phyloP scores from a whole-genome alignment of 495 filamentous ascomycete genomes.

The Aspergillus leporis region DNA sequence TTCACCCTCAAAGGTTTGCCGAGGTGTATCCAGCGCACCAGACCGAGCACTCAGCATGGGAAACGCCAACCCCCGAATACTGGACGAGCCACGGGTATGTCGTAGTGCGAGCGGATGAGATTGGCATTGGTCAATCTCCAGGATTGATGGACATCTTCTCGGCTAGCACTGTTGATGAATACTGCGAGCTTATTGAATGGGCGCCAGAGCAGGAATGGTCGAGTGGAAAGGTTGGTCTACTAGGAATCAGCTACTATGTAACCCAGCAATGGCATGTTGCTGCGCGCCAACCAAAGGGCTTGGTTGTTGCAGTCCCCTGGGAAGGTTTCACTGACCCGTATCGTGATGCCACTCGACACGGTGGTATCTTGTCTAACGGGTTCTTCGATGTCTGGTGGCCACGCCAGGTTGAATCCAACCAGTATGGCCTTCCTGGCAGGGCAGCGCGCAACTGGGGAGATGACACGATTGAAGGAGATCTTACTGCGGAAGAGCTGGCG shows the following conservation, averaged over 20 bases:
- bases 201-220: slow-evolving; percentile 58
- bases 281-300: slow-evolving; percentile 57
- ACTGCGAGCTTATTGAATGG: slow-evolving; percentile 57
- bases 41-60: slow-evolving; percentile 51
- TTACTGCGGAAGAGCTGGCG: slow-evolving; percentile 43
- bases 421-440: slow-evolving; percentile 50
- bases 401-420: slow-evolving; percentile 53
- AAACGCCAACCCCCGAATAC: slow-evolving; percentile 54
- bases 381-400: slow-evolving; percentile 62
- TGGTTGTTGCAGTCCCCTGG: slow-evolving; percentile 55
- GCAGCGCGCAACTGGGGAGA: slow-evolving; percentile 15
- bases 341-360: slow-evolving; percentile 56
- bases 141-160: no score
- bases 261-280: slow-evolving; percentile 65
- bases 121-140: slow-evolving; percentile 52
- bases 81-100: slow-evolving; percentile 55
- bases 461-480: slow-evolving; percentile 59
- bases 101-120: slow-evolving; percentile 53
- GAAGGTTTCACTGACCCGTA: slow-evolving; percentile 63
- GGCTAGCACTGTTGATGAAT: slow-evolving; percentile 52
- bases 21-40: slow-evolving; percentile 48
- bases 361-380: slow-evolving; percentile 57
- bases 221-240: slow-evolving; percentile 60
- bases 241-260: slow-evolving; percentile 66
- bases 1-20: slow-evolving; percentile 40